These are phyloP conservation scores for Tetrahymena borealis DNA, from an alignment of 73 alveolate species.

Conservation along the genomic window DNA sequence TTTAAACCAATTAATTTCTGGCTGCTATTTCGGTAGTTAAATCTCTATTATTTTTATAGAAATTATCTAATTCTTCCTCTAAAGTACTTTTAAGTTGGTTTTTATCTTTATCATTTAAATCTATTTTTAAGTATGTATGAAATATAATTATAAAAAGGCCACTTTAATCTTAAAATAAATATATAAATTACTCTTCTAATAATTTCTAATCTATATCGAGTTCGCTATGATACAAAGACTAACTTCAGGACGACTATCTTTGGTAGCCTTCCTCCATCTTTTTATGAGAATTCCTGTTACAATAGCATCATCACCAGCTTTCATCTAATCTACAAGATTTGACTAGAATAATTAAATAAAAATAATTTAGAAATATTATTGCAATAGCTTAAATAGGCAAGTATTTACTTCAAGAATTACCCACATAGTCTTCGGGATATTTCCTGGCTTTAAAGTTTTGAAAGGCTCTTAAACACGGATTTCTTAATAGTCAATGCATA, in stretches of 20 bases:
- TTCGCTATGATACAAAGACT: not conserved
- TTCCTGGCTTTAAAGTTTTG: constrained; percentile 62
- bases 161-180: no score
- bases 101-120: not conserved
- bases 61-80: not conserved
- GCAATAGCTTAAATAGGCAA: not conserved
- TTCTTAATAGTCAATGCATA: constrained; percentile 65
- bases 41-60: not conserved
- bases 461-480: constrained; percentile 59
- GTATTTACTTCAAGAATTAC: constrained; percentile 54
- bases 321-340: constrained; percentile 50
- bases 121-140: no score
- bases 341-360: not conserved
- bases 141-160: no score
- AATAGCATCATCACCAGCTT: constrained; percentile 76
- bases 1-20: constrained; percentile 21
- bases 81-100: not conserved
- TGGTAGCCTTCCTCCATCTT: constrained; percentile 57
- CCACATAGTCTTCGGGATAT: constrained; percentile 50
- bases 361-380: no score
- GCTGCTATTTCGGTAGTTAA: not conserved
- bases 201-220: not conserved
- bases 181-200: not conserved
- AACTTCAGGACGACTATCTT: not conserved
- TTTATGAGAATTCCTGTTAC: constrained; percentile 57